Evolutionary conservation across 352 stramenopile genomes (phyloP).

Genomic region (Pythium coloratum): DNA sequence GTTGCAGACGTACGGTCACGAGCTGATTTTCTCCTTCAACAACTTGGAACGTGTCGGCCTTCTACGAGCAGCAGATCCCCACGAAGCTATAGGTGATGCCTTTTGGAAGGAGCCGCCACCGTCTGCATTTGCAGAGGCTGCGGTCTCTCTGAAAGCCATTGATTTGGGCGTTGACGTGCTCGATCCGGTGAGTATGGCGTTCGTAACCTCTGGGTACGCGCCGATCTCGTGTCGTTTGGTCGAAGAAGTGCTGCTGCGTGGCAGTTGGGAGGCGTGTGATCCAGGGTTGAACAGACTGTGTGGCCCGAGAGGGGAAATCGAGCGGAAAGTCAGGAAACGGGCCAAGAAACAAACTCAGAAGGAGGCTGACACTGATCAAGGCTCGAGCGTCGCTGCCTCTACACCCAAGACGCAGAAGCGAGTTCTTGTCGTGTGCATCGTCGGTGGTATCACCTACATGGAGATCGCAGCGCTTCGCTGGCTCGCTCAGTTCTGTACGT

Average conservation of each 20-base stretch:
- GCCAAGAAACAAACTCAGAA: constrained; percentile 1
- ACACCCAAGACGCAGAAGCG: constrained; percentile 31
- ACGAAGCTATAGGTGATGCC: neutral
- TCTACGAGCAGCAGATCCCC: constrained; percentile 31
- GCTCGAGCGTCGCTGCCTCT: neutral
- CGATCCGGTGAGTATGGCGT: constrained; percentile 54
- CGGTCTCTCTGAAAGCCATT: constrained; percentile 37
- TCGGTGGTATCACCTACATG: constrained; percentile 68
- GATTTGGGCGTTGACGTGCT: constrained; percentile 60
- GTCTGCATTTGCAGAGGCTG: constrained; percentile 14
- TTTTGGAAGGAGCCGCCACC: neutral
- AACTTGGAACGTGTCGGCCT: constrained; percentile 58
- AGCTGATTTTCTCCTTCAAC: constrained; percentile 69
- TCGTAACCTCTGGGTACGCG: constrained; percentile 71
- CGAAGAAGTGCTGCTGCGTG: constrained; percentile 58
- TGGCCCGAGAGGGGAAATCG: constrained; percentile 59
- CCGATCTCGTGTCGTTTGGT: constrained; percentile 70
- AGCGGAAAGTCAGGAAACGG: constrained; percentile 16
- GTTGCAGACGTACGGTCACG: constrained; percentile 70
- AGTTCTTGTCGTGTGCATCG: constrained; percentile 64
- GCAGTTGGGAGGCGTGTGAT: constrained; percentile 50
- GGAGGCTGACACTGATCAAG: neutral
- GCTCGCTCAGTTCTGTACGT: constrained; percentile 68
- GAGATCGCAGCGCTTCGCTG: constrained; percentile 77
- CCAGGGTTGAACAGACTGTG: constrained; percentile 46